phyloP scores from a whole-genome alignment of 2,329 filamentous ascomycete genomes.

The Cercospora sp. region DNA sequence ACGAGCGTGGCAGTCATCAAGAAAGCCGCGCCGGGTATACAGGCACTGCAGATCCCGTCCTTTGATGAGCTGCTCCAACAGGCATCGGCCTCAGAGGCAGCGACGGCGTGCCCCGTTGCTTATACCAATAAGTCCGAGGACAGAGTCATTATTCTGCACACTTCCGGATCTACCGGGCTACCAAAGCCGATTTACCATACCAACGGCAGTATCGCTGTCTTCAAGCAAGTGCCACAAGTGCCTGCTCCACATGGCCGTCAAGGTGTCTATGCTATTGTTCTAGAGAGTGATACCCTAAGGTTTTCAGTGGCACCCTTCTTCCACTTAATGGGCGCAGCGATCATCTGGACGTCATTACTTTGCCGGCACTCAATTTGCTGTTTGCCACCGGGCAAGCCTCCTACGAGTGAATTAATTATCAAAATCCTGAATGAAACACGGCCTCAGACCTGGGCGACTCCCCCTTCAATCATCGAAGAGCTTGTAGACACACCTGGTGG shows the following conservation, averaged over 20 bases:
- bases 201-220: slow-evolving; percentile 21
- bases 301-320: slow-evolving; percentile 21
- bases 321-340: slow-evolving; percentile 24
- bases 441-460: neutral
- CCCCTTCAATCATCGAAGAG: slow-evolving; percentile 25
- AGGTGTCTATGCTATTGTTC: neutral
- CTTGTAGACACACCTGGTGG: neutral
- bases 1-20: slow-evolving; percentile 23
- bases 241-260: slow-evolving; percentile 12
- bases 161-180: slow-evolving; percentile 25
- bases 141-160: slow-evolving; percentile 24
- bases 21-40: slow-evolving; percentile 20
- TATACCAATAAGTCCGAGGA: slow-evolving; percentile 17
- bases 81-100: neutral
- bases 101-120: neutral
- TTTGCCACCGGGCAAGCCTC: slow-evolving; percentile 18
- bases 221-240: slow-evolving; percentile 10
- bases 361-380: slow-evolving; percentile 12
- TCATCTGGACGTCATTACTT: slow-evolving; percentile 15
- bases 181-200: slow-evolving; percentile 27
- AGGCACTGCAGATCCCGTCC: slow-evolving; percentile 20
- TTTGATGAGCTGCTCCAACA: slow-evolving; percentile 21
- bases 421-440: slow-evolving; percentile 11
- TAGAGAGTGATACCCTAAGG: neutral
- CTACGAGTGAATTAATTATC: slow-evolving; percentile 20